Conservation (phyloP, 805 yeast species). For the Wilhelminamyces savonicus region DNA sequence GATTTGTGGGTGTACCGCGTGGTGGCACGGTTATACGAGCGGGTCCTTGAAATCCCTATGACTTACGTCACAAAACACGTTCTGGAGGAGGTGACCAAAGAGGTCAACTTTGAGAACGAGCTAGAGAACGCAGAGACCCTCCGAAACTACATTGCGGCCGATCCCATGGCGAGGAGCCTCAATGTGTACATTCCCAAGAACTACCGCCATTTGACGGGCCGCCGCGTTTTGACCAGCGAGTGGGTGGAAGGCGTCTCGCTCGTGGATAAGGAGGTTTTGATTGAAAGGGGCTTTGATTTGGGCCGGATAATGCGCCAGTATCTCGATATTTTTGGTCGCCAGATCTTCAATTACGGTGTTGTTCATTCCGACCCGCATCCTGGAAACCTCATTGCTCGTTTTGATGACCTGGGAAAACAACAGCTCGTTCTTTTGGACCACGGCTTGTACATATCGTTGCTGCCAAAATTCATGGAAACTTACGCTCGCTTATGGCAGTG, state of each 20-base stretch:
- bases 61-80: slow-evolving; percentile 50
- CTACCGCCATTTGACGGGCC: slow-evolving; percentile 39
- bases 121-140: slow-evolving; percentile 43
- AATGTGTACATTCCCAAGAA: slow-evolving; percentile 52
- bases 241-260: slow-evolving; percentile 73
- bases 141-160: slow-evolving; percentile 31
- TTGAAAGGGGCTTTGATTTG: slow-evolving; percentile 32
- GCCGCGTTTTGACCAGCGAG: slow-evolving; percentile 55
- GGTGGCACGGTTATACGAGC: slow-evolving; percentile 48
- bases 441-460: slow-evolving; percentile 59
- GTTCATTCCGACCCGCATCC: slow-evolving; percentile 81
- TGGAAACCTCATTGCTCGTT: slow-evolving; percentile 61
- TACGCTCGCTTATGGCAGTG: slow-evolving; percentile 62
- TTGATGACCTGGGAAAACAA: slow-evolving; percentile 28
- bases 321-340: slow-evolving; percentile 46
- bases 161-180: slow-evolving; percentile 28
- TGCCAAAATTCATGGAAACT: slow-evolving; percentile 44
- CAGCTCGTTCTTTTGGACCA: slow-evolving; percentile 69
- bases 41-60: slow-evolving; percentile 60
- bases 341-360: slow-evolving; percentile 60
- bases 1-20: slow-evolving; percentile 56
- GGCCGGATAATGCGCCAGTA: slow-evolving; percentile 43
- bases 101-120: slow-evolving; percentile 58
- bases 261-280: slow-evolving; percentile 38
- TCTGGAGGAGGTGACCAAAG: slow-evolving; percentile 50